A percentile compares a stretch with the other conserved stretches of the same genome.
Evolutionary conservation across 352 stramenopile genomes (phyloP).

Genomic region (Globisporangium polare): DNA sequence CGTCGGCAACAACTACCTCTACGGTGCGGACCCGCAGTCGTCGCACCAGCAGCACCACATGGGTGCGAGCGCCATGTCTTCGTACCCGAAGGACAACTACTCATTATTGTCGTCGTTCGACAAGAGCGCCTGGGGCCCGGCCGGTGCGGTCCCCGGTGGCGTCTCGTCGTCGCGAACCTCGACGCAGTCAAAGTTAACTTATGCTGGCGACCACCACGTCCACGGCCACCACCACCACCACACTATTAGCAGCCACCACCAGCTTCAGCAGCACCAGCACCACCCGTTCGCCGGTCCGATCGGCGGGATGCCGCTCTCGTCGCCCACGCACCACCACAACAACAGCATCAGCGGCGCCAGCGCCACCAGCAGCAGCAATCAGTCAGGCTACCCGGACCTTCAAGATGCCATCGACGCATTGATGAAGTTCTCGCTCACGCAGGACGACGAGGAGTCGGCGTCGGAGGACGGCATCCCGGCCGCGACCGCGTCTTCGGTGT

Average conservation of each 20-base stretch:
- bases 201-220: constrained; percentile 37
- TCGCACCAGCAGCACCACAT: constrained; percentile 23
- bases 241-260: constrained; percentile 9
- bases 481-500: constrained; percentile 2
- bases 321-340: constrained; percentile 13
- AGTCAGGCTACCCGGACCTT: constrained; percentile 65
- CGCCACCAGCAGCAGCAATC: constrained; percentile 9
- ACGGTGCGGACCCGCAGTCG: constrained; percentile 21
- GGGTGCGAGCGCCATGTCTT: constrained; percentile 24
- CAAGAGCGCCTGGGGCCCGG: constrained; percentile 43
- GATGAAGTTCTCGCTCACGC: constrained; percentile 81
- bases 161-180: constrained; percentile 8
- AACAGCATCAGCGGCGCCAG: constrained; percentile 9
- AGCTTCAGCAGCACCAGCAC: not conserved
- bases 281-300: constrained; percentile 17
- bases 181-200: constrained; percentile 44
- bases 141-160: not conserved
- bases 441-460: constrained; percentile 34
- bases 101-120: constrained; percentile 60
- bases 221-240: not conserved
- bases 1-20: constrained; percentile 31
- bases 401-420: constrained; percentile 86
- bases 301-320: constrained; percentile 25
- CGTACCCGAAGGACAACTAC: constrained; percentile 55
- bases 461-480: constrained; percentile 19